Evolutionary conservation across 1,139 yeast genomes (phyloP).

Genomic region (Suhomyces coccinellae): DNA sequence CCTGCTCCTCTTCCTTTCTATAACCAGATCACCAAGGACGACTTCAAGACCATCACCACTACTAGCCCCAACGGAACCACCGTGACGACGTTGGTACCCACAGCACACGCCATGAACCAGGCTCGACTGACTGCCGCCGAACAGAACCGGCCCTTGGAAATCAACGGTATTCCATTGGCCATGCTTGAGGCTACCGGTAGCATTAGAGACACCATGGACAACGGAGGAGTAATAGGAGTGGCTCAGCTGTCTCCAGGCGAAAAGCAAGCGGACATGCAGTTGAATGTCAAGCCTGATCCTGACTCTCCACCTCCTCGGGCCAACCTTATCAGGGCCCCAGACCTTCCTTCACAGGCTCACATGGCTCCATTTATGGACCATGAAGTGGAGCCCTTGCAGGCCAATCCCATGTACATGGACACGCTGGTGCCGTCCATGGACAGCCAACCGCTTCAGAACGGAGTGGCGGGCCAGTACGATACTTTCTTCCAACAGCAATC

Average conservation of each 20-base stretch:
- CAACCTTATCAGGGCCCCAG: constrained; percentile 8
- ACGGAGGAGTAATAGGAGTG: not conserved
- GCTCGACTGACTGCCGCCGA: constrained; percentile 60
- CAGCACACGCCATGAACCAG: constrained; percentile 68
- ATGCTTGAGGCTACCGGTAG: constrained; percentile 84
- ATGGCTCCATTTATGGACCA: constrained; percentile 8
- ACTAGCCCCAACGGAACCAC: constrained; percentile 95
- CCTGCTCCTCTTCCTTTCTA: constrained; percentile 86
- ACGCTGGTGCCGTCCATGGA: constrained; percentile 3
- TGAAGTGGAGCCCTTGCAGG: constrained; percentile 3
- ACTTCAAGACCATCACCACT: constrained; percentile 78
- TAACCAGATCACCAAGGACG: constrained; percentile 89
- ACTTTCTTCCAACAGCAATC: constrained; percentile 77
- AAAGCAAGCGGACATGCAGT: not conserved
- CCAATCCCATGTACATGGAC: constrained; percentile 7
- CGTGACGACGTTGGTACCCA: constrained; percentile 83
- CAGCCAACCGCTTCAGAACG: constrained; percentile 6
- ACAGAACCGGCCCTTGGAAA: constrained; percentile 57
- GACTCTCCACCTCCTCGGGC: constrained; percentile 2
- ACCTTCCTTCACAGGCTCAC: constrained; percentile 8
- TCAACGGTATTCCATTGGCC: constrained; percentile 77
- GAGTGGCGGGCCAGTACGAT: constrained; percentile 48
- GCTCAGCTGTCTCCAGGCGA: not conserved
- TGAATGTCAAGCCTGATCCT: not conserved
- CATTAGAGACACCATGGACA: constrained; percentile 32